A percentile compares a stretch with the other conserved stretches of the same genome.
Conservation (phyloP, 2,329 filamentous ascomycete genomes). For the Aspergillus puulaauensis region DNA sequence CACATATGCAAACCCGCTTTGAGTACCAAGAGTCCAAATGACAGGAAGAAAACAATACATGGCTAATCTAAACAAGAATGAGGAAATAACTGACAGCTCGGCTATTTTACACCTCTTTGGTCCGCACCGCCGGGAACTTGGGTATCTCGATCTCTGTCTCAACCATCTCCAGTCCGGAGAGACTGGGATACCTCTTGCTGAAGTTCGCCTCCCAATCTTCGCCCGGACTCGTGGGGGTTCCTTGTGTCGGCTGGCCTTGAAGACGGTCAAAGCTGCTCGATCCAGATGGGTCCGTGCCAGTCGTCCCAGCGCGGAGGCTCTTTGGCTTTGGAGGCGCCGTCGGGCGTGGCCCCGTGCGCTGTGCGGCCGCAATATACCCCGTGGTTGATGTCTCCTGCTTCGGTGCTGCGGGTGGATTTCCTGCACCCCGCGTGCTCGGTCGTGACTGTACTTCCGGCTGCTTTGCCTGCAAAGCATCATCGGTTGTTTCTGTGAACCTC, state of each 20-base stretch:
- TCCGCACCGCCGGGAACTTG: constrained; percentile 38
- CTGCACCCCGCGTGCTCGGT: constrained; percentile 23
- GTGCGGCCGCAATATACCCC: constrained; percentile 20
- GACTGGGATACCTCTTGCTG: constrained; percentile 79
- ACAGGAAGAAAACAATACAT: background rate
- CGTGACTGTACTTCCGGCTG: constrained; percentile 27
- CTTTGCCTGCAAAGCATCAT: constrained; percentile 42
- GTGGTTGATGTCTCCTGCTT: constrained; percentile 21
- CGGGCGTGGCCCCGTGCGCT: constrained; percentile 43
- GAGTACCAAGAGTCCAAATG: constrained; percentile 1
- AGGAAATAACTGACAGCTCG: background rate
- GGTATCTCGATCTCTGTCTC: constrained; percentile 61
- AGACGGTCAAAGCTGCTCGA: constrained; percentile 22
- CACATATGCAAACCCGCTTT: constrained; percentile 9
- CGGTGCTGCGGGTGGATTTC: constrained; percentile 11
- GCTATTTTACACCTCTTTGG: constrained; percentile 40
- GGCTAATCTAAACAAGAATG: constrained; percentile 4
- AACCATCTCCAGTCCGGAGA: constrained; percentile 85
- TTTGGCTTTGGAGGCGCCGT: constrained; percentile 62
- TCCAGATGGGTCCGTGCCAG: constrained; percentile 17
- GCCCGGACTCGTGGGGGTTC: constrained; percentile 24
- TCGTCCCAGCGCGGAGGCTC: constrained; percentile 51
- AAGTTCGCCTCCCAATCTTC: constrained; percentile 73
- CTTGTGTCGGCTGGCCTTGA: constrained; percentile 21
- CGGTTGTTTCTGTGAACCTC: constrained; percentile 65